phyloP scores from a whole-genome alignment of 305 asterid species.

The Stenogyne calaminthoides region DNA sequence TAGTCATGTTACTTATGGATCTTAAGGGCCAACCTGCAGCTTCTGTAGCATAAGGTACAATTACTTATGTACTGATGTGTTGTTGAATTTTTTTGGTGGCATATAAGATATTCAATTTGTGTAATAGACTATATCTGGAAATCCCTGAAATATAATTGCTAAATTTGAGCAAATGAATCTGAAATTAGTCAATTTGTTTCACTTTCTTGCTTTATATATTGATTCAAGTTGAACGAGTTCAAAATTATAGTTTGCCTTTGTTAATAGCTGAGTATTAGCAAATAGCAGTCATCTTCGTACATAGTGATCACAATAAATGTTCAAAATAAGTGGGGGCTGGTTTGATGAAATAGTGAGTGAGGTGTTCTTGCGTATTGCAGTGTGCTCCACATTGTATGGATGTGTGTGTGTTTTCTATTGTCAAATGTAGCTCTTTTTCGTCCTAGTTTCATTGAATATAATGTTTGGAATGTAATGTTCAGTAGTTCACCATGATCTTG shows the following conservation, averaged over 20 bases:
- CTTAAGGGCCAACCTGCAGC: conserved; percentile 13
- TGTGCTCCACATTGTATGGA: conserved; percentile 5
- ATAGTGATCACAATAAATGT: neutral
- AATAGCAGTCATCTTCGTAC: no score
- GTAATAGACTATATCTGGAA: neutral
- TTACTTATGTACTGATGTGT: neutral
- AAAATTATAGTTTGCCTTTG: neutral
- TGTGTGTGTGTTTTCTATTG: neutral
- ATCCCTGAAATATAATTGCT: neutral
- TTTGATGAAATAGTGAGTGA: neutral
- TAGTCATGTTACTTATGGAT: neutral
- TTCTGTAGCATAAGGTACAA: conserved; percentile 27
- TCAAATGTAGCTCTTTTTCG: neutral
- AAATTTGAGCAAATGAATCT: conserved; percentile 8
- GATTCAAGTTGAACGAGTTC: conserved; percentile 1
- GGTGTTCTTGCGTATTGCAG: neutral
- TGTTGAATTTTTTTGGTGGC: no score
- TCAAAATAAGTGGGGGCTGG: neutral
- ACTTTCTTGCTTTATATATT: conserved; percentile 3
- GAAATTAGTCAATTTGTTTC: neutral
- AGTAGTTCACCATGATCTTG: conserved; percentile 19
- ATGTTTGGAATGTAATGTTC: conserved; percentile 13
- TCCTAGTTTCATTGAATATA: neutral
- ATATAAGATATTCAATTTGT: conserved; percentile 19
- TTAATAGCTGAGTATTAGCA: neutral